Conservation (phyloP, 768 basidiomycete species). For the Baorangia bicolor region DNA sequence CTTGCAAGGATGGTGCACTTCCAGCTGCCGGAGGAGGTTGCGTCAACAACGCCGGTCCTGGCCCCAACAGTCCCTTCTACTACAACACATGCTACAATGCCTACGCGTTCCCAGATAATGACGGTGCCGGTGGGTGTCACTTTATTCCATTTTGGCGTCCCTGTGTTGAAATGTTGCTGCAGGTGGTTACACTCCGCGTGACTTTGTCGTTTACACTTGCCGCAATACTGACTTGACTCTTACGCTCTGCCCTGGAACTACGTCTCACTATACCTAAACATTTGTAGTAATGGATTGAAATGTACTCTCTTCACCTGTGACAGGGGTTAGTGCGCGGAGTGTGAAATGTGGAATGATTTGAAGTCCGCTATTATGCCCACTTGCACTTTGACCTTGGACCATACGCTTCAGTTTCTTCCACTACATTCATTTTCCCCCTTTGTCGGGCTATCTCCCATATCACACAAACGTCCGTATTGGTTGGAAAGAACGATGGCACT, state of each 20-base stretch:
- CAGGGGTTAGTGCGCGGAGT: constrained; percentile 14
- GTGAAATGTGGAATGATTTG: neutral
- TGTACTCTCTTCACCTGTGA: too few species aligned
- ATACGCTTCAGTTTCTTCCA: neutral
- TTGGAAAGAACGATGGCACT: constrained; percentile 21
- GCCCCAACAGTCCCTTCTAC: constrained; percentile 19
- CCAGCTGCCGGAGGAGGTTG: constrained; percentile 14
- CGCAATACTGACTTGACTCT: constrained; percentile 14
- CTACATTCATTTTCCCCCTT: neutral
- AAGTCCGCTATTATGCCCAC: constrained; percentile 5
- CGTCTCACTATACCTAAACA: too few species aligned
- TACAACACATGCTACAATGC: constrained; percentile 18
- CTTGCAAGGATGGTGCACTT: constrained; percentile 17
- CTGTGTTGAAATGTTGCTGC: too few species aligned
- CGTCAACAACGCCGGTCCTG: constrained; percentile 13
- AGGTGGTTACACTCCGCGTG: too few species aligned
- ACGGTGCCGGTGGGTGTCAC: constrained; percentile 9
- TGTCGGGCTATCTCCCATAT: neutral
- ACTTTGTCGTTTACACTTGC: constrained; percentile 13
- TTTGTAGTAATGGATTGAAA: too few species aligned
- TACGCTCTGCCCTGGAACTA: constrained; percentile 15
- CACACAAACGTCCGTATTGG: neutral
- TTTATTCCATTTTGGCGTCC: too few species aligned
- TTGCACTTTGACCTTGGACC: neutral
- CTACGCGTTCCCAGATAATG: constrained; percentile 20